Percentiles rank a stretch among this genome's conserved stretches.
phyloP scores from a whole-genome alignment of 2,329 filamentous ascomycete species.

The Drechmeria coniospora region DNA sequence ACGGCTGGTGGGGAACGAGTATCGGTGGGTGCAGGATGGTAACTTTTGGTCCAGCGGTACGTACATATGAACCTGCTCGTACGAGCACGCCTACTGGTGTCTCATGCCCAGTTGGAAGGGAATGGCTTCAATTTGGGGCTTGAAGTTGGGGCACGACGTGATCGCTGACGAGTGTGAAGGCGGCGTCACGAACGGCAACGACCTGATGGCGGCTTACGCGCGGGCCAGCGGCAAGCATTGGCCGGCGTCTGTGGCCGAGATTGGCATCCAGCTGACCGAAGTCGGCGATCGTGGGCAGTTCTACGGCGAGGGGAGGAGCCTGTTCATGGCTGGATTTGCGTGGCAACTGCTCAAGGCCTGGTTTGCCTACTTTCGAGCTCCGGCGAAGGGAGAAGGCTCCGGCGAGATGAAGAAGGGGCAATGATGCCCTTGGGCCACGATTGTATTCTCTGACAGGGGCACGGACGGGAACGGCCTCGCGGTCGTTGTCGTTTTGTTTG shows the following conservation, averaged over 20 bases:
- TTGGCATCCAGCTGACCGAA: constrained; percentile 27
- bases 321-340: constrained; percentile 17
- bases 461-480: no score
- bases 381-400: no score
- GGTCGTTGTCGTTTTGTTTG: no score
- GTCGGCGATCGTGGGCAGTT: constrained; percentile 31
- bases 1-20: constrained; percentile 27
- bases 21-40: constrained; percentile 35
- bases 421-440: no score
- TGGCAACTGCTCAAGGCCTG: constrained; percentile 24
- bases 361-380: constrained; percentile 7
- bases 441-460: no score
- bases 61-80: no score
- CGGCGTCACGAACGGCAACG: constrained; percentile 41
- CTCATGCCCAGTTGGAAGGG: no score
- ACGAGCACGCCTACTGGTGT: no score
- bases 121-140: background rate
- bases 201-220: constrained; percentile 36
- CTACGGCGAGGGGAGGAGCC: constrained; percentile 22
- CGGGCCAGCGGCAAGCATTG: constrained; percentile 26
- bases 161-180: constrained; percentile 15
- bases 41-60: constrained; percentile 39
- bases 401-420: no score
- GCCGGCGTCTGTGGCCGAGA: constrained; percentile 26
- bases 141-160: constrained; percentile 1